Evolutionary conservation across 805 yeast species (phyloP), one percentile per base, ranked within the genome.

Genomic region (Brettanomyces sp.): DNA sequence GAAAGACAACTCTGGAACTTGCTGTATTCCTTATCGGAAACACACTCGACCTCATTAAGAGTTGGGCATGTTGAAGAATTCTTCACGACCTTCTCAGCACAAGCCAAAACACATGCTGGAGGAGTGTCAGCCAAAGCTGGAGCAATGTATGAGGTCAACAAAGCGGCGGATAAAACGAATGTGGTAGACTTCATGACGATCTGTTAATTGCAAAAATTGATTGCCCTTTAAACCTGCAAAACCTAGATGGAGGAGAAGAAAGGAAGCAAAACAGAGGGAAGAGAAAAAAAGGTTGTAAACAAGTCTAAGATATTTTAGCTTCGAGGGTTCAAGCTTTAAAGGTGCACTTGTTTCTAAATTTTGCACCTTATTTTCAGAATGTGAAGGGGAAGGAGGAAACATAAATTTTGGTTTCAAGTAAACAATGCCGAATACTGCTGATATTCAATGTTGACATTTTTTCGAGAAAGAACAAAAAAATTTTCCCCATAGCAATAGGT

Each of bases 61-160:
- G 80, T 69, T 48, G 68, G 54, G 66, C 93, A 85, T 41, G 68
- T 49, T 38, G 77, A 65, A 13, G 80, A 72, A 5, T 55, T 50
- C 62, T 75, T 75, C 51, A 74, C 70, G 46, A 84, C 90, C 57
- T 77, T 73, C 47, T 87, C 75, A 48, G 85, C 91, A 76, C 96
- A 88, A 37, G 95, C 95, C 63, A 89, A 72, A 54, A 89, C 68
- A 72, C 96, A 89, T 36, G 96, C 96, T 44, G 96, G 93, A 44
- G 96, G 93, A 46, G 91, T 72, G 34, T 34, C 39, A 41, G 79
- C 76, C 30, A 74, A 73, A 32, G 71, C 57, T 23, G 75, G 67
- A 35, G 63, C 59, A 47, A 71, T 55, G 49, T 66, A 62, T 30
- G 74, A 63, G 44, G 73, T 69, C 48, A 70, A 49, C 22, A 60